phyloP scores from a whole-genome alignment of 2,329 filamentous ascomycete genomes.

The Coniella lustricola region DNA sequence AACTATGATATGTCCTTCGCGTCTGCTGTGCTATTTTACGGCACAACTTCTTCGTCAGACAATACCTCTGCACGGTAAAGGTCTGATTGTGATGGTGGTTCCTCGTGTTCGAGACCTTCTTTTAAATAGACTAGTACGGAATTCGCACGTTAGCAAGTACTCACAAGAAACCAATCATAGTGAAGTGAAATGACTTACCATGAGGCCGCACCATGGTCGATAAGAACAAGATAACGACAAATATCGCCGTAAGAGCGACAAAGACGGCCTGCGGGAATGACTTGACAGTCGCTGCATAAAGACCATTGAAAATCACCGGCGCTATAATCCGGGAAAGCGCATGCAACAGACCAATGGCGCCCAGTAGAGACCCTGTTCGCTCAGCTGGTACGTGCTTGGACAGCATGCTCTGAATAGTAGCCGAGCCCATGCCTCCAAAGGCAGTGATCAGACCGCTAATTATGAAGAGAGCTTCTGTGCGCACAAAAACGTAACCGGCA shows the following conservation, averaged over 20 bases:
- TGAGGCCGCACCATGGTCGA: slow-evolving; percentile 67
- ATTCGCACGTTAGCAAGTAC: neutral
- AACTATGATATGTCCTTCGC: neutral
- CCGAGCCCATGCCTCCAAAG: slow-evolving; percentile 76
- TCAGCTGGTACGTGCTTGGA: slow-evolving; percentile 88
- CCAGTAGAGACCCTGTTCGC: slow-evolving; percentile 77
- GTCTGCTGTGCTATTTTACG: slow-evolving; percentile 16
- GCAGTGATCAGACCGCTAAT: slow-evolving; percentile 65
- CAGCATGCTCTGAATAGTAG: slow-evolving; percentile 74
- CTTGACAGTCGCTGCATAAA: slow-evolving; percentile 77
- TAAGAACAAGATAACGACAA: slow-evolving; percentile 56
- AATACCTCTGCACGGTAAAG: slow-evolving; percentile 12
- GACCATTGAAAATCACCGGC: slow-evolving; percentile 75
- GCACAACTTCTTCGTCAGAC: slow-evolving; percentile 20
- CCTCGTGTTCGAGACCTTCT: slow-evolving; percentile 1
- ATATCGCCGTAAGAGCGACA: slow-evolving; percentile 61
- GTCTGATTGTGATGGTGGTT: neutral
- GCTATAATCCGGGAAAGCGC: slow-evolving; percentile 71
- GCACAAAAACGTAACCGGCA: slow-evolving; percentile 64
- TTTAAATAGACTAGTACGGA: slow-evolving; percentile 17
- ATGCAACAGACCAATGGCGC: slow-evolving; percentile 80
- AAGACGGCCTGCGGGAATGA: slow-evolving; percentile 78
- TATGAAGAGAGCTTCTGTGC: slow-evolving; percentile 58
- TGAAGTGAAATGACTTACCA: slow-evolving; percentile 49
- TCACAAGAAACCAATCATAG: neutral